Percentiles rank a stretch among this genome's conserved stretches.
phyloP scores from a whole-genome alignment of 495 filamentous ascomycete species.

The Bathelium albidoporum region DNA sequence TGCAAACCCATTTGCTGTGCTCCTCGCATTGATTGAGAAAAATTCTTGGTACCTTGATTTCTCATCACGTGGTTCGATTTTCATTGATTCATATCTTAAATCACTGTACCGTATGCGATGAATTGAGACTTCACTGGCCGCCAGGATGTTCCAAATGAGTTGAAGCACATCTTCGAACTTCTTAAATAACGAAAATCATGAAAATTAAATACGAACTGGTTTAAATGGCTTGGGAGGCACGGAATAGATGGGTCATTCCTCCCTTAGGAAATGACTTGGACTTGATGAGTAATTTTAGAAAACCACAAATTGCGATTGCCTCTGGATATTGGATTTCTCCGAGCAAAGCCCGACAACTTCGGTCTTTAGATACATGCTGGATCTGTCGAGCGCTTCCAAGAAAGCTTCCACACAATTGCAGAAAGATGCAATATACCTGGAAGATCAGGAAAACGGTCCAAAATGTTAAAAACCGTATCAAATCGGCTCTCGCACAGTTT shows the following conservation, averaged over 20 bases:
- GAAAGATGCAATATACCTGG: background rate
- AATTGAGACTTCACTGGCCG: background rate
- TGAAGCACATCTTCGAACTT: background rate
- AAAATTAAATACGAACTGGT: background rate
- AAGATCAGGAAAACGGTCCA: background rate
- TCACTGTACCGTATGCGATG: background rate
- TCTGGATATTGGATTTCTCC: background rate
- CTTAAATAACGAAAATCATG: background rate
- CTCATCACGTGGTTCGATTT: background rate
- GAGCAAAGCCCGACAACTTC: background rate
- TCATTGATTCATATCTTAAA: background rate
- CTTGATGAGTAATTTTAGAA: background rate
- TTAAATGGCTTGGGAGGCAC: background rate
- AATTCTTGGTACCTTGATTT: background rate
- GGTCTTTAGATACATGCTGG: background rate
- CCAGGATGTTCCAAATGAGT: background rate
- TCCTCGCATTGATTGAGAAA: background rate
- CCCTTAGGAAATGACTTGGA: background rate
- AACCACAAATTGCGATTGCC: background rate
- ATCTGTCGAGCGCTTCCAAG: background rate
- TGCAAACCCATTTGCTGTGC: background rate
- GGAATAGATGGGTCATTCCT: background rate
- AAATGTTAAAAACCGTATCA: conserved; percentile 3
- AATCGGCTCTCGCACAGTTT: conserved; percentile 5
- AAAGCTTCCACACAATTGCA: background rate